A percentile compares a stretch with the other conserved stretches of the same genome.
phyloP scores from a whole-genome alignment of 352 stramenopile genomes.

The Peronospora farinosa region DNA sequence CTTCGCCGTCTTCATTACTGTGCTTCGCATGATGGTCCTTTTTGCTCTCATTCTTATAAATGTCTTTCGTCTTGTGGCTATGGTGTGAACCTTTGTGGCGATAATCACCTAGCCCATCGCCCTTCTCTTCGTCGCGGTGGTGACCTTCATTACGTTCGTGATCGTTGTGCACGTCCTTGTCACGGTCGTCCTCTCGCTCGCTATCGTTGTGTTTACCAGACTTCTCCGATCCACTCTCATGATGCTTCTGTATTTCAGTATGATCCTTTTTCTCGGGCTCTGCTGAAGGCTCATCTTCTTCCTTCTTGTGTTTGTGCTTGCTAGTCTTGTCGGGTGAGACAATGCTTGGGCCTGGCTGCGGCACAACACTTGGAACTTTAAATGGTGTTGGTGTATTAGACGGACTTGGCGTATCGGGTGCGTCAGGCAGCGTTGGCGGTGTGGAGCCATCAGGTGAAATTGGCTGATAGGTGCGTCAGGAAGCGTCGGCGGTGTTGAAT shows the following conservation, averaged over 20 bases:
- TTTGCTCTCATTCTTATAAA: neutral
- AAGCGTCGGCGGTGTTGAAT: constrained; percentile 1
- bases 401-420: constrained; percentile 3
- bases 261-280: constrained; percentile 9
- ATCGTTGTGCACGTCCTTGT: constrained; percentile 11
- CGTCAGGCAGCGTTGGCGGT: constrained; percentile 5
- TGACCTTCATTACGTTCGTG: neutral
- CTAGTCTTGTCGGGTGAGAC: constrained; percentile 1
- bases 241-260: constrained; percentile 2
- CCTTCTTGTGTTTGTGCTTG: constrained; percentile 20
- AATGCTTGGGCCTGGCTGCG: constrained; percentile 2
- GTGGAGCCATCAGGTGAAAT: neutral
- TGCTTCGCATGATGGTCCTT: constrained; percentile 1
- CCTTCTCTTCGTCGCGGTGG: constrained; percentile 5
- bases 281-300: constrained; percentile 7
- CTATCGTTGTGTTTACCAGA: constrained; percentile 8
- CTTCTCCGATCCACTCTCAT: constrained; percentile 4
- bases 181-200: constrained; percentile 1
- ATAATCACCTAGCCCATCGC: neutral
- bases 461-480: neutral
- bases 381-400: neutral
- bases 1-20: constrained; percentile 2
- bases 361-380: neutral
- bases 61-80: constrained; percentile 1
- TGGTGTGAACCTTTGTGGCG: constrained; percentile 3